Evolutionary conservation across 2,329 filamentous ascomycete genomes (phyloP).

Genomic region (Aureobasidium lini): DNA sequence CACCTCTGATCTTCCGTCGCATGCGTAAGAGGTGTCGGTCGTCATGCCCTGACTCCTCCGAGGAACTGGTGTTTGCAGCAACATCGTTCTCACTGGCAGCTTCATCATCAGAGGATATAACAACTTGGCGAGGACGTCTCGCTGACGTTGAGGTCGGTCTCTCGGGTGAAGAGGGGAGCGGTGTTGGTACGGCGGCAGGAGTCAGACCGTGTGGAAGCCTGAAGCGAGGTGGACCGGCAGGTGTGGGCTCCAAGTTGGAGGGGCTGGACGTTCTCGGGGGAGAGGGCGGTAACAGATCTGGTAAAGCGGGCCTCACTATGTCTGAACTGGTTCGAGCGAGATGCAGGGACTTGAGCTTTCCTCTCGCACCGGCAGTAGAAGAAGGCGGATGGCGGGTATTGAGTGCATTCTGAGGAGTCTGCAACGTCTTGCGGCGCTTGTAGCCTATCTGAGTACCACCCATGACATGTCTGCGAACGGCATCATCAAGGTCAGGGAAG

Average conservation of each 20-base stretch:
- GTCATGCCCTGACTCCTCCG: slow-evolving; percentile 26
- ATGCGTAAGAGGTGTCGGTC: slow-evolving; percentile 28
- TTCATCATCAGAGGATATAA: slow-evolving; percentile 2
- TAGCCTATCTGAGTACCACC: slow-evolving; percentile 16
- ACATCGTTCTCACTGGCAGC: slow-evolving; percentile 20
- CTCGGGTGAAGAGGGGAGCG: slow-evolving; percentile 15
- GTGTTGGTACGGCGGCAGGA: slow-evolving; percentile 13
- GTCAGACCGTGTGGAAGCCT: slow-evolving; percentile 11
- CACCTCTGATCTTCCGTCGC: slow-evolving; percentile 38
- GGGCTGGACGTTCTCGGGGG: slow-evolving; percentile 13
- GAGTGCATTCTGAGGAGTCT: neutral
- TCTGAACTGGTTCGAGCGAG: neutral
- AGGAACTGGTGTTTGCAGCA: slow-evolving; percentile 17
- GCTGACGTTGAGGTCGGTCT: neutral
- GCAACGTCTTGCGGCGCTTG: slow-evolving; percentile 19
- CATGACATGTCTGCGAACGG: slow-evolving; percentile 17
- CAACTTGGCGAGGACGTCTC: slow-evolving; percentile 1
- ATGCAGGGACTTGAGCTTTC: neutral
- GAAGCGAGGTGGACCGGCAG: neutral
- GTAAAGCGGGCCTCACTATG: neutral
- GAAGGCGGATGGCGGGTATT: neutral
- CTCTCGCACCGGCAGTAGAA: neutral
- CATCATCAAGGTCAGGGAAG: slow-evolving; percentile 23
- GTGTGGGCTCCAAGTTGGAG: neutral
- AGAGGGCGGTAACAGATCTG: slow-evolving; percentile 8